These are phyloP conservation scores for Arachis hypogaea DNA, from an alignment of 306 rosid genomes.

Conservation along the genomic window DNA sequence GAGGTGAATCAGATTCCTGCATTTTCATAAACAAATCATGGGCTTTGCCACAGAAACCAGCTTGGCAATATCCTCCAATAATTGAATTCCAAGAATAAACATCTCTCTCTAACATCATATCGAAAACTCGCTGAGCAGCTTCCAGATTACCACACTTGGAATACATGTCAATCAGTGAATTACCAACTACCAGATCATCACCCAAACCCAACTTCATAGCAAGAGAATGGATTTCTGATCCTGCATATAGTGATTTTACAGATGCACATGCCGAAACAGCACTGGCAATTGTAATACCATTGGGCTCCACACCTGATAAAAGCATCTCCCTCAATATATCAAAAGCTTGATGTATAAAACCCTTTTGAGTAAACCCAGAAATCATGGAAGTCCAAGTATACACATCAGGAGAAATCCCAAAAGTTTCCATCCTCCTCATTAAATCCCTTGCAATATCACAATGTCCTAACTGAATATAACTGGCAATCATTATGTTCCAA, in stretches of 20 bases:
- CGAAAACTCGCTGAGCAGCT: conserved; percentile 71
- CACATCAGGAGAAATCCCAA: conserved; percentile 77
- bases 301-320: conserved; percentile 66
- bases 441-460: conserved; percentile 70
- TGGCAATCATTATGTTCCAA: conserved; percentile 80
- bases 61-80: conserved; percentile 89
- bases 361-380: conserved; percentile 84
- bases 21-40: conserved; percentile 76
- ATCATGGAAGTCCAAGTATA: conserved; percentile 95
- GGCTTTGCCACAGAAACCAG: conserved; percentile 89
- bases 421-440: conserved; percentile 82
- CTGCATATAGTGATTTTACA: conserved; percentile 61
- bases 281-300: conserved; percentile 69
- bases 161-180: conserved; percentile 84
- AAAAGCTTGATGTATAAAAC: conserved; percentile 59
- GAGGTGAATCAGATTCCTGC: conserved; percentile 75
- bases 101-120: conserved; percentile 67
- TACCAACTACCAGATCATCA: conserved; percentile 57
- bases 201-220: conserved; percentile 65
- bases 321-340: conserved; percentile 72
- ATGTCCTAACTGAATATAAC: conserved; percentile 69
- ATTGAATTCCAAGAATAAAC: conserved; percentile 91
- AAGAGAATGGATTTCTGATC: conserved; percentile 71
- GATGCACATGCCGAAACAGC: conserved; percentile 74
- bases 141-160: conserved; percentile 81